phyloP scores from a whole-genome alignment of 2,329 filamentous ascomycete species.

The Apiospora rasikravindrae region DNA sequence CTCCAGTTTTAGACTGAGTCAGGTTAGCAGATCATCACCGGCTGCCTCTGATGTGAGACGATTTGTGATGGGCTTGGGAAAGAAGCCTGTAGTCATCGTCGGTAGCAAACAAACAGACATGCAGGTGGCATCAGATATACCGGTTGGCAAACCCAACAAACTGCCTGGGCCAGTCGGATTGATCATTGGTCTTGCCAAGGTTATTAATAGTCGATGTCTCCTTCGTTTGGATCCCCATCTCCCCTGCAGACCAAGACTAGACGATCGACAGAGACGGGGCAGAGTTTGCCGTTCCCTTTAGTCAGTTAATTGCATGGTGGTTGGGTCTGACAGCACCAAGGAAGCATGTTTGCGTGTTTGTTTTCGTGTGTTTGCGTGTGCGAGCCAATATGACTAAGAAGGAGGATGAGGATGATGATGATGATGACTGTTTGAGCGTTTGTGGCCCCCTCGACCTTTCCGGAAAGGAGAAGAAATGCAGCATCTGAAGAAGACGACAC shows the following conservation, averaged over 20 bases:
- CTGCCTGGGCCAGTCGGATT: background rate
- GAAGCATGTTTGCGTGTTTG: background rate
- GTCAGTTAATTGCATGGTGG: background rate
- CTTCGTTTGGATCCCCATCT: background rate
- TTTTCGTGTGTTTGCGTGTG: background rate
- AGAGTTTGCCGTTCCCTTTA: background rate
- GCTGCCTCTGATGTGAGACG: background rate
- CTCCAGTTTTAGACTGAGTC: background rate
- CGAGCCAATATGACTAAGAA: background rate
- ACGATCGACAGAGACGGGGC: no score
- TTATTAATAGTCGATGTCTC: background rate
- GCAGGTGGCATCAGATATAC: background rate
- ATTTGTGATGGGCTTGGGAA: background rate
- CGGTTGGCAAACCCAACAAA: background rate
- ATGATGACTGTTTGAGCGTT: background rate
- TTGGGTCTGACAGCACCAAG: background rate
- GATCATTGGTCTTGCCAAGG: background rate
- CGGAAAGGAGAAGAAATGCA: background rate
- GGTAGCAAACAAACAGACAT: slow-evolving; percentile 5
- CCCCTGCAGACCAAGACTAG: background rate
- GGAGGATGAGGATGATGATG: background rate
- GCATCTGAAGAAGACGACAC: background rate
- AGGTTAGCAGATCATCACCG: background rate
- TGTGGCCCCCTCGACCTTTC: background rate
- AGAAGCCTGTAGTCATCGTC: background rate